Evolutionary conservation across 805 yeast genomes (phyloP).

Genomic region (Candida broadrunensis): DNA sequence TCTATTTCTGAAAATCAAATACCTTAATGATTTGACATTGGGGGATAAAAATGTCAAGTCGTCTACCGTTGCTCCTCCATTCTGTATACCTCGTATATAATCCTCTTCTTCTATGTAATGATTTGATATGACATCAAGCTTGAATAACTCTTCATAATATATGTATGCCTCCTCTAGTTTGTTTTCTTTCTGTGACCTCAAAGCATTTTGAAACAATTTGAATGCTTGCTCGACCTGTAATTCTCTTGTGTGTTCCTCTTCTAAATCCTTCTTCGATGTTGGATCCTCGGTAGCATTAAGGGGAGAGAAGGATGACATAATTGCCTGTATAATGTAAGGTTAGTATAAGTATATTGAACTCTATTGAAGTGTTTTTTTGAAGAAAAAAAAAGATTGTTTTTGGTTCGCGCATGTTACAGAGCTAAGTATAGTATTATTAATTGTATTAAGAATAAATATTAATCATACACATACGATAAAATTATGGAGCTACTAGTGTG

Average conservation of each 20-base stretch:
- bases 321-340: too few relatives aligned
- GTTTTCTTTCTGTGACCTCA: constrained; percentile 53
- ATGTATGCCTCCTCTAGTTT: constrained; percentile 48
- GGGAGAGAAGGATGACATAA: constrained; percentile 69
- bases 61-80: constrained; percentile 36
- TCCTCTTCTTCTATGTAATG: constrained; percentile 40
- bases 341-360: too few relatives aligned
- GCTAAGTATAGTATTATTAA: too few relatives aligned
- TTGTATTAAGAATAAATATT: too few relatives aligned
- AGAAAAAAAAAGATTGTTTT: too few relatives aligned
- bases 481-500: too few relatives aligned
- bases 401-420: too few relatives aligned
- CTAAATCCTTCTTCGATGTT: constrained; percentile 51
- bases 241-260: constrained; percentile 89
- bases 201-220: constrained; percentile 68
- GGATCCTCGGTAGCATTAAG: constrained; percentile 77
- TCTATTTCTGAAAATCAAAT: constrained; percentile 75
- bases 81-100: constrained; percentile 36
- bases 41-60: constrained; percentile 54
- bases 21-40: constrained; percentile 68
- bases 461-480: too few relatives aligned
- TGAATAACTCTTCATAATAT: constrained; percentile 61
- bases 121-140: constrained; percentile 58
- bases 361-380: too few relatives aligned
- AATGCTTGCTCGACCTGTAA: constrained; percentile 86